Evolutionary conservation across 2,329 filamentous ascomycete species (phyloP).

Genomic region (Hymenoscyphus repandus): DNA sequence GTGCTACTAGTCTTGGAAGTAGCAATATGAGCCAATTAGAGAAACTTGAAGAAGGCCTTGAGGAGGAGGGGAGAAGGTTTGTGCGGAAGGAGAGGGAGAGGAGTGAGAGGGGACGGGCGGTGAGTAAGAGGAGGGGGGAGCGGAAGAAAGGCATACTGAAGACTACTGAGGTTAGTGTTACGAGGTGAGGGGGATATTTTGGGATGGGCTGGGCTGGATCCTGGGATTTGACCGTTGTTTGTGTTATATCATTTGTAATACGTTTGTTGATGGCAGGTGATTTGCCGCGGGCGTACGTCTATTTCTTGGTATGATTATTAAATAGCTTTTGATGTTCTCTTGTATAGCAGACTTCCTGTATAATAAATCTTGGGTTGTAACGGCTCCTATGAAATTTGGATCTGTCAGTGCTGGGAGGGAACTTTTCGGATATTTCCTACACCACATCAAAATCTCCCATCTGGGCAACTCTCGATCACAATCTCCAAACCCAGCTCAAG

Average conservation of each 20-base stretch:
- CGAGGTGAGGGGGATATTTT: conserved; percentile 5
- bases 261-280: neutral
- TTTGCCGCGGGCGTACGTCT: neutral
- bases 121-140: conserved; percentile 2
- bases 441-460: too few relatives aligned
- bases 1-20: conserved; percentile 2
- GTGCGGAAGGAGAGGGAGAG: conserved; percentile 10
- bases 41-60: conserved; percentile 1
- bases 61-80: neutral
- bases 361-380: too few relatives aligned
- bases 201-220: neutral
- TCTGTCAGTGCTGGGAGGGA: too few relatives aligned
- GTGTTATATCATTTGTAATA: neutral
- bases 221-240: neutral
- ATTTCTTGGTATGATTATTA: neutral
- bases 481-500: too few relatives aligned
- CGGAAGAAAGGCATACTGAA: conserved; percentile 13
- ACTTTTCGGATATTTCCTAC: too few relatives aligned
- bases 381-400: too few relatives aligned
- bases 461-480: too few relatives aligned
- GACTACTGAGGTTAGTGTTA: conserved; percentile 17
- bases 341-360: neutral
- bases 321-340: neutral
- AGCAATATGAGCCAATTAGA: conserved; percentile 1
- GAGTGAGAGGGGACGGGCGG: conserved; percentile 1